Base-by-base conservation (phyloP, 2,329 filamentous ascomycete species). In the Tolypocladium album region DNA sequence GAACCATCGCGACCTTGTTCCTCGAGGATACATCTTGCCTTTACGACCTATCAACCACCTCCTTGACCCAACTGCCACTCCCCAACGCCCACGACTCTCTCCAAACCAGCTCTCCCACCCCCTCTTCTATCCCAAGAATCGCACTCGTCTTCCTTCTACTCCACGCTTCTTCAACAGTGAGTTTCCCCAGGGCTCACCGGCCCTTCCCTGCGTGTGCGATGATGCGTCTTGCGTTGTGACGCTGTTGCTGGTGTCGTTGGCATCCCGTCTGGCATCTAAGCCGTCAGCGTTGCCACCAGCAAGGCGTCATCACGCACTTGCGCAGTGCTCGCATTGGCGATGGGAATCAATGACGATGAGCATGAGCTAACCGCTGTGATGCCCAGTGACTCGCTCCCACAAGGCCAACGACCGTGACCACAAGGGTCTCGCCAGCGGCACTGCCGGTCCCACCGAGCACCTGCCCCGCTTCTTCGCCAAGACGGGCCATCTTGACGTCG, bases 321-420 rank as follows among this genome's bases (percentile, higher is more conserved):
- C 24, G 3, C 27, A 2, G 6, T 36, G 20, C 17, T n/a, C 31
- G 27, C 20, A 36, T 7, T n/a, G 31, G 31, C 50, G 12, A 2
- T 17, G 4, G n/a, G 7, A 9, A 53, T 34, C 50, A 53, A 13
- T 22, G 27, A 53, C 1, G 2, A 36, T 9, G 47, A 50, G 24
- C 42, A 7, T 13, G 17, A 27, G 64, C 65, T 64, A 59, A 63
- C 9, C 60, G 55, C 50, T 20, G 17, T 31, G 38, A 20, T 24
- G n/a, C 22, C n/a, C 67, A 96, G 92, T 99, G 93, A 97, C 94
- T 80, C 93, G 94, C 75, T 95, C 93, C 66, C 90, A 93, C 85
- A 99, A 97, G 82, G 85, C 82, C 80, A 96, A 92, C 79, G 91
- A 96, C 77, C 92, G 92, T 78, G 89, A 95, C 81, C 89, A 96